phyloP scores from a whole-genome alignment of 2,329 filamentous ascomycete genomes.

The Fonsecaea erecta region DNA sequence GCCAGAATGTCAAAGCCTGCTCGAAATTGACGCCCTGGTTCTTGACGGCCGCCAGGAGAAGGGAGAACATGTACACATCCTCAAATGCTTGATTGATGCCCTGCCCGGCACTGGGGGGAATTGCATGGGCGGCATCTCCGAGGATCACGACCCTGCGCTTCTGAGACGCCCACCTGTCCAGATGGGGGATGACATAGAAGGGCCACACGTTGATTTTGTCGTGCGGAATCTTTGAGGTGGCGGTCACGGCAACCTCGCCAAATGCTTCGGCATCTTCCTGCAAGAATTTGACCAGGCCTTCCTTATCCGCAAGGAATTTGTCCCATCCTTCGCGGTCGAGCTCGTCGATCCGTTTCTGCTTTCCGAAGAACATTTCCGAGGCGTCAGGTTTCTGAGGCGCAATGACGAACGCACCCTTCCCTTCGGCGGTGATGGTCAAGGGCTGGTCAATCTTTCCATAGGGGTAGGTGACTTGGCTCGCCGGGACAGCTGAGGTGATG shows the following conservation, averaged over 20 bases:
- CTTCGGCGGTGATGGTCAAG: conserved; percentile 26
- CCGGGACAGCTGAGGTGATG: conserved; percentile 41
- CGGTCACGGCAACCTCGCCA: conserved; percentile 23
- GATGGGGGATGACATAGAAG: conserved; percentile 55
- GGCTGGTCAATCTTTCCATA: conserved; percentile 24
- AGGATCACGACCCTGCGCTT: conserved; percentile 56
- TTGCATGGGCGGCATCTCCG: conserved; percentile 63
- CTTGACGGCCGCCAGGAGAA: conserved; percentile 44
- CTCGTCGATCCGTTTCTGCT: conserved; percentile 43
- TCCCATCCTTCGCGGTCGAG: conserved; percentile 44
- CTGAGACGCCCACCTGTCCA: conserved; percentile 57
- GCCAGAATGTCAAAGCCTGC: conserved; percentile 47
- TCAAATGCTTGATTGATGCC: conserved; percentile 62
- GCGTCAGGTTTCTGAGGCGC: conserved; percentile 45
- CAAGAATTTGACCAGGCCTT: conserved; percentile 33
- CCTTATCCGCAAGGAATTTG: conserved; percentile 41
- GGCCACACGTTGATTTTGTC: conserved; percentile 51
- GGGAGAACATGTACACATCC: conserved; percentile 55
- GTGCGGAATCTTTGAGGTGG: conserved; percentile 26
- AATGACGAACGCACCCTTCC: conserved; percentile 45
- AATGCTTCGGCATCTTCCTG: conserved; percentile 27
- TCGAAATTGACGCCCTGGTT: conserved; percentile 23
- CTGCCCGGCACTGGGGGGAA: conserved; percentile 60
- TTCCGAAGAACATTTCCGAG: conserved; percentile 44
- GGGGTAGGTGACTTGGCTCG: conserved; percentile 18